A percentile compares a stretch with the other conserved stretches of the same genome.
phyloP scores from a whole-genome alignment of 2,329 filamentous ascomycete genomes.

The Orbilia quercus region DNA sequence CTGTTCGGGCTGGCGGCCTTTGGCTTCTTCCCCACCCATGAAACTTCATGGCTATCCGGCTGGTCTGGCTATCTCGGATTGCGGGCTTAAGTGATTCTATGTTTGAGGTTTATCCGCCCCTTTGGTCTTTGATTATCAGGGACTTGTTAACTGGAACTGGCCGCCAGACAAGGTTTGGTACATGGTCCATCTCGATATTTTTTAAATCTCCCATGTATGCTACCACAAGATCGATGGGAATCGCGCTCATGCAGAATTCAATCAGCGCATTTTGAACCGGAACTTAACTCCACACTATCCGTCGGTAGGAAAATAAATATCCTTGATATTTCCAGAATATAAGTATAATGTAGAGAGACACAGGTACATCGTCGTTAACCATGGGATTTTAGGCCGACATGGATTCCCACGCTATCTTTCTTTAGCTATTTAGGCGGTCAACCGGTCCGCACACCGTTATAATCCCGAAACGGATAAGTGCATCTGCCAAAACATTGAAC shows the following conservation, averaged over 20 bases:
- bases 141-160: background rate
- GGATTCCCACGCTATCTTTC: slow-evolving; percentile 3
- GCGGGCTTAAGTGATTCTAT: too few species aligned
- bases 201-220: slow-evolving; percentile 11
- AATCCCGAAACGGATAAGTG: slow-evolving; percentile 50
- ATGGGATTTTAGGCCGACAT: background rate
- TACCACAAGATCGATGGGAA: too few species aligned
- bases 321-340: background rate
- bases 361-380: background rate
- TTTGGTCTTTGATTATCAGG: slow-evolving; percentile 12
- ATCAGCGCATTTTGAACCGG: background rate
- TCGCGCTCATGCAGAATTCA: too few species aligned
- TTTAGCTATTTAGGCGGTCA: slow-evolving; percentile 50
- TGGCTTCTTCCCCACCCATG: slow-evolving; percentile 20
- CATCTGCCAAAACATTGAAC: slow-evolving; percentile 18
- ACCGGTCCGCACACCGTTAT: slow-evolving; percentile 51
- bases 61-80: background rate
- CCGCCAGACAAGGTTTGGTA: background rate
- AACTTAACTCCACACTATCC: background rate
- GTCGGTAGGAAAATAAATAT: background rate
- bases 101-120: slow-evolving; percentile 46
- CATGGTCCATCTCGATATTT: background rate
- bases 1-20: slow-evolving; percentile 11
- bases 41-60: slow-evolving; percentile 5
- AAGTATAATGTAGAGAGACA: background rate